Conservation (phyloP, 495 filamentous ascomycete genomes). For the Niebla homalea region DNA sequence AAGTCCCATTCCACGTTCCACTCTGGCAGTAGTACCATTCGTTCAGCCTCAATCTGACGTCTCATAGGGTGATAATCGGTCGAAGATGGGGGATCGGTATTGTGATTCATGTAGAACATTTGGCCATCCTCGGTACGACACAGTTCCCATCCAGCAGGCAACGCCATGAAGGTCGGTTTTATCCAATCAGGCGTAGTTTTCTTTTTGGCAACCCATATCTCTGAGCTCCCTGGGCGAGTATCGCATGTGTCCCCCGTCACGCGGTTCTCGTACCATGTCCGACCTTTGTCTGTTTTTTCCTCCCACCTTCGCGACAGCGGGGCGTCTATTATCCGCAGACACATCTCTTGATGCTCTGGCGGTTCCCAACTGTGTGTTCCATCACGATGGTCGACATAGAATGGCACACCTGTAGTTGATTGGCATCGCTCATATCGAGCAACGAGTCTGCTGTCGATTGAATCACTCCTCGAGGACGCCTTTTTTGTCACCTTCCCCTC, state of each 20-base stretch:
- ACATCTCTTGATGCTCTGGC: conserved; percentile 10
- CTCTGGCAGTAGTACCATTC: conserved; percentile 1
- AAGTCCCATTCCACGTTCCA: conserved; percentile 11
- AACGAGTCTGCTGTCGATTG: conserved; percentile 2
- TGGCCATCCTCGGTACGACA: conserved; percentile 7
- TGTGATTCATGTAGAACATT: conserved; percentile 5
- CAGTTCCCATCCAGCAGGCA: conserved; percentile 9
- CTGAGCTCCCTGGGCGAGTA: background rate
- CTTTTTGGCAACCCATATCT: conserved; percentile 7
- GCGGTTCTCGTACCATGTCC: background rate
- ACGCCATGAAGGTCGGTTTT: conserved; percentile 5
- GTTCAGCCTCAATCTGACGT: conserved; percentile 5
- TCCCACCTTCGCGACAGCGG: conserved; percentile 7
- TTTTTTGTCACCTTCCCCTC: background rate
- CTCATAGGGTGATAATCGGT: conserved; percentile 7
- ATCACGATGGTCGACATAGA: conserved; percentile 3
- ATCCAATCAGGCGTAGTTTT: conserved; percentile 1
- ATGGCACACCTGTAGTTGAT: conserved; percentile 1
- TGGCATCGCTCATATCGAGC: conserved; percentile 6
- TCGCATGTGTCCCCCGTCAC: background rate
- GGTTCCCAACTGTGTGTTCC: conserved; percentile 1
- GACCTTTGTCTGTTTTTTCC: background rate
- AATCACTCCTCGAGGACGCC: background rate
- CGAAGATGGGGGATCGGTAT: conserved; percentile 4
- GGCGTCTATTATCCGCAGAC: conserved; percentile 2